A percentile compares a stretch with the other conserved stretches of the same genome.
phyloP scores from a whole-genome alignment of 2,329 filamentous ascomycete species.

The Venturia oleaginea region DNA sequence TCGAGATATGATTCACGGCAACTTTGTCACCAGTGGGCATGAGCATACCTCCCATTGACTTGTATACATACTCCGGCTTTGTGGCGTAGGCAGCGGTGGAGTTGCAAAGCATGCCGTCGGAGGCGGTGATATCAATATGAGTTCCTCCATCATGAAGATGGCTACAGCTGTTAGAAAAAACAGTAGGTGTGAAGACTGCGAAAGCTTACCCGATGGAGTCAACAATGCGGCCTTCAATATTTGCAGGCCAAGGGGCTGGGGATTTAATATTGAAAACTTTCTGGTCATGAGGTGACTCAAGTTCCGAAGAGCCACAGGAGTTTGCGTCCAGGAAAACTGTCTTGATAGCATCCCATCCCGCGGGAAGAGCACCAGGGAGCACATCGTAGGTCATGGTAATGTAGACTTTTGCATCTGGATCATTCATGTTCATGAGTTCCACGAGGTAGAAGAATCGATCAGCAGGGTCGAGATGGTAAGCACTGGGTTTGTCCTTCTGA shows the following conservation, averaged over 20 bases:
- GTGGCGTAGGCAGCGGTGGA: not conserved
- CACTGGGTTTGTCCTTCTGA: not conserved
- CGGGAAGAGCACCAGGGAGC: not conserved
- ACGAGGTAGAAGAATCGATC: constrained; percentile 12
- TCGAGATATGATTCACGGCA: constrained; percentile 6
- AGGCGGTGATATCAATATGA: not conserved
- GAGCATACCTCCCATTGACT: constrained; percentile 3
- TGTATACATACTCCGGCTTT: not conserved
- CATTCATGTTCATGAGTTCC: constrained; percentile 14
- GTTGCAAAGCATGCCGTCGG: not conserved
- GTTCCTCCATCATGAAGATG: constrained; percentile 13
- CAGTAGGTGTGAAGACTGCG: not conserved
- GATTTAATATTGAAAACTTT: not conserved
- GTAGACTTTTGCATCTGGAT: constrained; percentile 12
- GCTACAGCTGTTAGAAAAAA: not conserved
- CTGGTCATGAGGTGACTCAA: not conserved
- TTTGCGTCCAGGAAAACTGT: constrained; percentile 12
- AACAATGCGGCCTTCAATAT: constrained; percentile 3
- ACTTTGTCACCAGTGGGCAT: not conserved
- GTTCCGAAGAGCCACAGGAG: constrained; percentile 11
- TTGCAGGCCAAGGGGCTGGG: not conserved
- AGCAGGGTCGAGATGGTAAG: constrained; percentile 1
- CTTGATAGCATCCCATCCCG: not conserved
- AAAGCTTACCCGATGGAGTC: not conserved
- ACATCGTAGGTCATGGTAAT: constrained; percentile 13